Base-by-base conservation (phyloP, 2,329 filamentous ascomycete species). In the Ophiostoma piceae region DNA sequence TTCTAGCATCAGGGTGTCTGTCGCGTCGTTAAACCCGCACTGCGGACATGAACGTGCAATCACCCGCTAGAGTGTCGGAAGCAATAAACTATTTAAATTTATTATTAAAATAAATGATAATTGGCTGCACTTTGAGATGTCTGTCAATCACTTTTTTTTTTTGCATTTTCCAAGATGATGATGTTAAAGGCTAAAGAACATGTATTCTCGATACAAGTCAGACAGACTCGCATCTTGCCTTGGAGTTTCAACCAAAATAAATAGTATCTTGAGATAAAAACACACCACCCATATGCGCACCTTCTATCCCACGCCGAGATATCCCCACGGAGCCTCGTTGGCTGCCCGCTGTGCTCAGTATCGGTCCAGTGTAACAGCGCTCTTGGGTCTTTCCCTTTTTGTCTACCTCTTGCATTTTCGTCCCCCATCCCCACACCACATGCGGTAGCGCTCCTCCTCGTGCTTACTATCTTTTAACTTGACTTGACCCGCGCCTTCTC, bases 321-420 rank as follows among this genome's bases (percentile, higher is more conserved):
- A 66, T 66, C 65, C 65, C 65, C 65, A 66, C 65, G 43, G 35
- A 66, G 65, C 65, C 65, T 66, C 65, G 65, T 29, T 66, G n/a
- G 64, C 64, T 66, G 29, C 32, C 19, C 43, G 43, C 43, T 47
- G 19, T 35, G 35, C 35, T 35, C 35, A 35, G 35, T 47, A 47
- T 47, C 43, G 12, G 16, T 47, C 43, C 43, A n/a, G 16, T 47
- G 43, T 47, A n/a, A n/a, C 29, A 47, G 41, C 60, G 32, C 62
- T 19, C 39, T 35, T 8, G 35, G 8, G 35, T 35, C 35, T 66
- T 29, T 66, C 65, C 16, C 39, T 16, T 43, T 66, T 22, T 66
- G 65, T 39, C 64, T 32, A 19, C 32, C 32, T 65, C 64, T 29
- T 29, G 60, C 60, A 35, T 65, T 65, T 65, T 65, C 62, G 62